Evolutionary conservation across 495 filamentous ascomycete genomes (phyloP).

Genomic region (Tuber borchii): DNA sequence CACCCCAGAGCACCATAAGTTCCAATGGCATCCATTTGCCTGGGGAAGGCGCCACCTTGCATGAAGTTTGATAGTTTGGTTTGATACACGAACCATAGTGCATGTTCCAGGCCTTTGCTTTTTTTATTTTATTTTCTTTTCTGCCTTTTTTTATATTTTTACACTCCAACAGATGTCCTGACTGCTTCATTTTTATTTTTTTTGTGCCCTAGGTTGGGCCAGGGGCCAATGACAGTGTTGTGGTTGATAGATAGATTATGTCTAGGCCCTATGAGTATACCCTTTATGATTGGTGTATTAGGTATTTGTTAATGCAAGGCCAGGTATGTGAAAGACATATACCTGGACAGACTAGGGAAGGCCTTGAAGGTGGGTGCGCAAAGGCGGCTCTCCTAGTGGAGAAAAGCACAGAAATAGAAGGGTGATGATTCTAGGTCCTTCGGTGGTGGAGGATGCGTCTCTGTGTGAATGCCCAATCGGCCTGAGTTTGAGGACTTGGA

Average conservation of each 20-base stretch:
- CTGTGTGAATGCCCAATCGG: neutral
- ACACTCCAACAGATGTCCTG: neutral
- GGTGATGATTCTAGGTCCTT: neutral
- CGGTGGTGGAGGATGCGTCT: neutral
- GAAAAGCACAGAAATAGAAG: neutral
- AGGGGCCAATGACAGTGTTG: neutral
- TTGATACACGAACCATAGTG: neutral
- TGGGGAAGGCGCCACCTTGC: neutral
- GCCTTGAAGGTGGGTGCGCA: neutral
- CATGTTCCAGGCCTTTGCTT: neutral
- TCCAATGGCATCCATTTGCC: neutral
- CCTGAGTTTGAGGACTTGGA: neutral
- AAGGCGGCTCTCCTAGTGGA: neutral
- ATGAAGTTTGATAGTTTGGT: neutral
- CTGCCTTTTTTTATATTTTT: neutral
- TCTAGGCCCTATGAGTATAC: neutral
- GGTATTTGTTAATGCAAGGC: neutral
- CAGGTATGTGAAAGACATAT: neutral
- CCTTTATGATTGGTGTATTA: neutral
- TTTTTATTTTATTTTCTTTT: neutral
- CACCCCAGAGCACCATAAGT: neutral
- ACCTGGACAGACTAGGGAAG: neutral
- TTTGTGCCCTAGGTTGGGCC: neutral
- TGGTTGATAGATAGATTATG: neutral
- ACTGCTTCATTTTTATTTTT: neutral